Percentiles rank a stretch among this genome's conserved stretches.
Evolutionary conservation across 805 yeast species (phyloP).

Genomic region (Pichia deserticola): DNA sequence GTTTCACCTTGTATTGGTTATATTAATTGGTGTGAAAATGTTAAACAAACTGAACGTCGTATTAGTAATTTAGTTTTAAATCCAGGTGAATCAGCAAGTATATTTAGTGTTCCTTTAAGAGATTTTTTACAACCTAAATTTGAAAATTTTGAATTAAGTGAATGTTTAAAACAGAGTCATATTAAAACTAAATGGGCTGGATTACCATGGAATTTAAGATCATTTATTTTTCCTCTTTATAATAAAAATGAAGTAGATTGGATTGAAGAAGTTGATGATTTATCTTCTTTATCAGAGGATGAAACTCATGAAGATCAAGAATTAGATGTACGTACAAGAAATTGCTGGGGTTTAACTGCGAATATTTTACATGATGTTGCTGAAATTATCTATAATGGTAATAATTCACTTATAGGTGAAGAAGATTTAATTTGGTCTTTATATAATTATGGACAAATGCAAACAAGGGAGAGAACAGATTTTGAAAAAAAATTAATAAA

Average conservation of each 20-base stretch:
- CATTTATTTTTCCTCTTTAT: constrained; percentile 50
- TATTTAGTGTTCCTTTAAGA: constrained; percentile 61
- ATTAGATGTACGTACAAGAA: constrained; percentile 44
- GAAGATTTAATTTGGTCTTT: constrained; percentile 59
- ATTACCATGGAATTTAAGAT: constrained; percentile 56
- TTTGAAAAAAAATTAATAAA: constrained; percentile 51
- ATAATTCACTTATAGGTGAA: constrained; percentile 40
- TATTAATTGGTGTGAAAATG: constrained; percentile 35
- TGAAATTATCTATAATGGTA: constrained; percentile 40
- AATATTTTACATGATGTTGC: constrained; percentile 70
- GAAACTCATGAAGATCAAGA: constrained; percentile 29
- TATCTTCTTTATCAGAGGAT: constrained; percentile 50
- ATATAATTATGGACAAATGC: constrained; percentile 45
- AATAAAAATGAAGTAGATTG: constrained; percentile 53
- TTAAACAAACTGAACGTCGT: constrained; percentile 22
- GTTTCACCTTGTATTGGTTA: constrained; percentile 78
- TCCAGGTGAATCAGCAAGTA: constrained; percentile 70
- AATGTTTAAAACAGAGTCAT: constrained; percentile 29
- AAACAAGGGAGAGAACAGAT: constrained; percentile 35
- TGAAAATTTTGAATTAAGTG: constrained; percentile 21
- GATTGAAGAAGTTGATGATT: constrained; percentile 53
- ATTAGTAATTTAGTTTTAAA: constrained; percentile 38
- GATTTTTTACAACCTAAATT: constrained; percentile 43
- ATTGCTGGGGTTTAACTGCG: constrained; percentile 81
- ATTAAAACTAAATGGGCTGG: constrained; percentile 60